phyloP scores from a whole-genome alignment of 176 grass and related monocot species.

The Zoysia japonica region DNA sequence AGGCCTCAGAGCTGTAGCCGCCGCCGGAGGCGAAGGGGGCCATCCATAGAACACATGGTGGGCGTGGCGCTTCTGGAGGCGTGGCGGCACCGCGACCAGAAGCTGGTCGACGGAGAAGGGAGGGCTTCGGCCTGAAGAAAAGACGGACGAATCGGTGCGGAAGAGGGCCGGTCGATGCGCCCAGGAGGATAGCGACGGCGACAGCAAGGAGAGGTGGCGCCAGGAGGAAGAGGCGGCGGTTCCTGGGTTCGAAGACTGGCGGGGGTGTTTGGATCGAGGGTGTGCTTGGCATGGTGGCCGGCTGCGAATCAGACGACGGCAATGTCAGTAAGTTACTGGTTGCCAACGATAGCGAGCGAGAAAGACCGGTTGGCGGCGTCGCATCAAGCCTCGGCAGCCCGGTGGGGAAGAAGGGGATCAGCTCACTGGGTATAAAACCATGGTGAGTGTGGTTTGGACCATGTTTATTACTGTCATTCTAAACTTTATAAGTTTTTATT shows the following conservation, averaged over 20 bases:
- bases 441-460: too few species aligned
- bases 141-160: slow-evolving; percentile 26
- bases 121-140: neutral
- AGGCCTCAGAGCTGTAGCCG: slow-evolving; percentile 78
- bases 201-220: slow-evolving; percentile 35
- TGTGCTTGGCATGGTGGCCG: slow-evolving; percentile 30
- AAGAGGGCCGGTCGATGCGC: slow-evolving; percentile 23
- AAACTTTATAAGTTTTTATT: too few species aligned
- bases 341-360: neutral
- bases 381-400: neutral
- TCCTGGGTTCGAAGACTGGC: slow-evolving; percentile 4
- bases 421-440: too few species aligned
- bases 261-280: neutral
- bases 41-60: slow-evolving; percentile 88
- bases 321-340: neutral
- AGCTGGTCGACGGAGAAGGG: neutral
- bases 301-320: neutral
- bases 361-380: neutral
- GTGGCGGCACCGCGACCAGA: neutral
- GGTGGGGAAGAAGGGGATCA: too few species aligned
- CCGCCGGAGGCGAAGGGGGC: slow-evolving; percentile 70
- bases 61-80: slow-evolving; percentile 23
- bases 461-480: too few species aligned
- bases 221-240: slow-evolving; percentile 17
- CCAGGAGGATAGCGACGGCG: slow-evolving; percentile 37